Conservation (phyloP, 805 yeast species). For the Sugiyamaella smithiae region DNA sequence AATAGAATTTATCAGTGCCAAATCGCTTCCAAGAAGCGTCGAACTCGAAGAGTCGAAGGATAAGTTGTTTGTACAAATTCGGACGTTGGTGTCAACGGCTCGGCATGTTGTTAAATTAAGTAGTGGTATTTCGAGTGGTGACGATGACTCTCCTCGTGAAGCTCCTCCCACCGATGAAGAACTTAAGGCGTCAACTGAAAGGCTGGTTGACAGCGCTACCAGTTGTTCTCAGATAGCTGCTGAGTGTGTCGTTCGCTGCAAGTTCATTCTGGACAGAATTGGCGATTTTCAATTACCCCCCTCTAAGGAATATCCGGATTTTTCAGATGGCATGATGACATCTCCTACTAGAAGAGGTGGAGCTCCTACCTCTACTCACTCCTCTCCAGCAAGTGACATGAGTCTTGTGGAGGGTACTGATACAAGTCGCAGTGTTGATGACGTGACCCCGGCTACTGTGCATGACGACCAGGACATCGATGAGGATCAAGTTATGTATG, state of each 20-base stretch:
- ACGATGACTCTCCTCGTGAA: not conserved
- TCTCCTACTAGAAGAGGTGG: not conserved
- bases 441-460: not conserved
- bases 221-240: constrained; percentile 35
- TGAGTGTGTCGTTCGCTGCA: constrained; percentile 33
- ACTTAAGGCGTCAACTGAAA: constrained; percentile 20
- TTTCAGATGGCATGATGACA: constrained; percentile 22
- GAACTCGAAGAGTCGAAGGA: constrained; percentile 36
- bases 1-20: constrained; percentile 33
- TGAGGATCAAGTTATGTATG: constrained; percentile 1
- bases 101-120: constrained; percentile 34
- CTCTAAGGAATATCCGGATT: constrained; percentile 31
- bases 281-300: constrained; percentile 33
- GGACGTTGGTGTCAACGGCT: constrained; percentile 36
- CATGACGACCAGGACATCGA: not conserved
- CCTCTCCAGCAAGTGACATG: not conserved
- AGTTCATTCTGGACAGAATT: constrained; percentile 25
- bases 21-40: constrained; percentile 27
- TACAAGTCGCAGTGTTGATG: not conserved
- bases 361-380: constrained; percentile 5
- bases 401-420: not conserved
- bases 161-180: not conserved
- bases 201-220: constrained; percentile 30
- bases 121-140: constrained; percentile 7
- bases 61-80: constrained; percentile 33